Evolutionary conservation across 1,284 basidiomycete species (phyloP), one percentile per base, ranked within the genome.

Genomic region (Lentinula novae-zelandiae): DNA sequence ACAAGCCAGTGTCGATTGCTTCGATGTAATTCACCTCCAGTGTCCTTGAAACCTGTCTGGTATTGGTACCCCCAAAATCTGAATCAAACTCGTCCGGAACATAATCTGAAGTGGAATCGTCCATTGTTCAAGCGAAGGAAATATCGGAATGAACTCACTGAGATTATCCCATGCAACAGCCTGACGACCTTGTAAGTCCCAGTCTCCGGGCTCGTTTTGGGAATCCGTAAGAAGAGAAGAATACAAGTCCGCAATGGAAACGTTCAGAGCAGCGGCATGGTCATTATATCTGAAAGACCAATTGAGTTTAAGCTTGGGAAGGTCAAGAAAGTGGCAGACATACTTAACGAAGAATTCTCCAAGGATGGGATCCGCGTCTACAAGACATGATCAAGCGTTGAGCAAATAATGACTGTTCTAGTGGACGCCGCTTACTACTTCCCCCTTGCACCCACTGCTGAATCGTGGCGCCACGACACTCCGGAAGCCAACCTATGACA

Each of bases 141-240:
- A 20, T 1, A n/a, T 15, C 10, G 12, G 12, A 44, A n/a, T 20
- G 4, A 33, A 6, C 71, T 22, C 58, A 80, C 81, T 76, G 20
- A 76, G 71, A 61, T 76, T 58, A 62, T 85, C 86, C 84, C 84
- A 87, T 1, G 78, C 72, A 66, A 81, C 75, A 2, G 76, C 79
- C 65, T 86, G 83, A 10, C 85, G 73, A 13, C 85, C 85, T 68
- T 85, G 81, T 5, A 87, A 64, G 65, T 87, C 81, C 83, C 84
- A 86, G 65, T 86, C 81, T 3, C 78, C 75, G 5, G 86, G 79
- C 60, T 84, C 78, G 2, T 73, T 67, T 65, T 86, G 84, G 0
- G 84, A 84, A 65, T 87, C 83, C 0, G 81, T 79, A 5, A 84
- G 70, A 15, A 86, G 72, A 0, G 83, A 82, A 39, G 69, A 73